Conservation (phyloP, 2,329 filamentous ascomycete species). For the Rhytidhysteron rufulum region DNA sequence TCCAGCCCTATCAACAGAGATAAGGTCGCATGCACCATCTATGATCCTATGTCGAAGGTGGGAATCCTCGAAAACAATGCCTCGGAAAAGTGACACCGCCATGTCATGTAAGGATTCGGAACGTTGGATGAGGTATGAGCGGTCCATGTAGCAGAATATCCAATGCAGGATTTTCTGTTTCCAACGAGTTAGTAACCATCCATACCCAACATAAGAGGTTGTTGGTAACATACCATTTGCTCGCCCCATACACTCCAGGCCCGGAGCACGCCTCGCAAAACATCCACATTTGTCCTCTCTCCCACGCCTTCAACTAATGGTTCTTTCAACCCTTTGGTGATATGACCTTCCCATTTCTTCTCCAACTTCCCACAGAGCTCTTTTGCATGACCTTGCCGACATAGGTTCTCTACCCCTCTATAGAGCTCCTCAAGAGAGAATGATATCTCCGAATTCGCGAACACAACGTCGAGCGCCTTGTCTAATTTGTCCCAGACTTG, state of each 20-base stretch:
- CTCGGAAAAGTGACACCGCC: constrained; percentile 71
- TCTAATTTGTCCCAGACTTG: constrained; percentile 72
- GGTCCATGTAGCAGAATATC: constrained; percentile 91
- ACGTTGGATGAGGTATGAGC: constrained; percentile 77
- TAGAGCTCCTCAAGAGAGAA: constrained; percentile 85
- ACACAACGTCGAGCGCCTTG: constrained; percentile 68
- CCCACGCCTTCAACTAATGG: constrained; percentile 53
- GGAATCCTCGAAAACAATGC: constrained; percentile 52
- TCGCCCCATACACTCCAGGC: constrained; percentile 76
- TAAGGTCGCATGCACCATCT: constrained; percentile 72
- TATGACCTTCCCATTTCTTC: constrained; percentile 62
- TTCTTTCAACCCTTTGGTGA: constrained; percentile 53
- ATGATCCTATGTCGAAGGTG: constrained; percentile 53
- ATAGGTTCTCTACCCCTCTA: constrained; percentile 86
- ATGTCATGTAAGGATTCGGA: constrained; percentile 79
- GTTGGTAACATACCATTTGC: constrained; percentile 59
- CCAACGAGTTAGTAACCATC: constrained; percentile 7
- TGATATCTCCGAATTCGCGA: constrained; percentile 57
- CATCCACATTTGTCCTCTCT: constrained; percentile 57
- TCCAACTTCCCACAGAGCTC: constrained; percentile 65
- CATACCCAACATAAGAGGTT: constrained; percentile 2
- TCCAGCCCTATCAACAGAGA: constrained; percentile 65
- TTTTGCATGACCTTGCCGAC: constrained; percentile 69
- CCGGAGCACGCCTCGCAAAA: constrained; percentile 57
- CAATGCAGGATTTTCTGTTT: constrained; percentile 70